phyloP scores from a whole-genome alignment of 2,329 filamentous ascomycete genomes.

The Claviceps pazoutovae region DNA sequence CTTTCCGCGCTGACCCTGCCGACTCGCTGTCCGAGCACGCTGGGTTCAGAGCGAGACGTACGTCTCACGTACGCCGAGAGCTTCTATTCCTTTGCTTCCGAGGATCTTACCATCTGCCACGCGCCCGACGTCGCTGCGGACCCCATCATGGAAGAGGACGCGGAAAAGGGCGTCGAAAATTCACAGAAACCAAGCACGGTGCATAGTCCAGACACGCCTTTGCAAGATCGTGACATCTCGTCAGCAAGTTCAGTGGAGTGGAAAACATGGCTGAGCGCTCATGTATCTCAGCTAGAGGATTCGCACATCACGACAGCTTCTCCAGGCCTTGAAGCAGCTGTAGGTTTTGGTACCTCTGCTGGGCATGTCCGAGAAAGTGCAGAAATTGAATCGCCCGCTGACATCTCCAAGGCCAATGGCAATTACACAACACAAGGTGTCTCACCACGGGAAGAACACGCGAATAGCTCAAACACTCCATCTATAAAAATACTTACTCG shows the following conservation, averaged over 20 bases:
- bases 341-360: slow-evolving; percentile 5
- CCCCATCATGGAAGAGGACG: neutral
- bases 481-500: neutral
- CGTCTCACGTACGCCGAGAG: slow-evolving; percentile 31
- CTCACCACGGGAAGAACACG: neutral
- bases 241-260: slow-evolving; percentile 36
- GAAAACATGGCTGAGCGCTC: slow-evolving; percentile 40
- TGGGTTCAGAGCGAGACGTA: slow-evolving; percentile 24
- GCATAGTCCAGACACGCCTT: neutral
- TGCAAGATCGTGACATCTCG: slow-evolving; percentile 23
- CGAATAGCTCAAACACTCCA: neutral
- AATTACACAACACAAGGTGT: neutral
- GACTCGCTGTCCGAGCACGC: slow-evolving; percentile 24
- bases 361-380: slow-evolving; percentile 36
- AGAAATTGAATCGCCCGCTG: slow-evolving; percentile 28
- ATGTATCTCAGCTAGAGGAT: slow-evolving; percentile 32
- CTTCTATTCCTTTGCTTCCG: slow-evolving; percentile 28
- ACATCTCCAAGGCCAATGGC: neutral
- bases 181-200: neutral
- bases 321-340: neutral
- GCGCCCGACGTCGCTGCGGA: neutral
- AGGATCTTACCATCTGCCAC: slow-evolving; percentile 9
- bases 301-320: slow-evolving; percentile 6
- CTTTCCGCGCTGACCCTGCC: slow-evolving; percentile 26
- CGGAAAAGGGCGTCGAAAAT: neutral